Conservation (phyloP, 441 rosid genomes). For the Erodium moschatum region DNA sequence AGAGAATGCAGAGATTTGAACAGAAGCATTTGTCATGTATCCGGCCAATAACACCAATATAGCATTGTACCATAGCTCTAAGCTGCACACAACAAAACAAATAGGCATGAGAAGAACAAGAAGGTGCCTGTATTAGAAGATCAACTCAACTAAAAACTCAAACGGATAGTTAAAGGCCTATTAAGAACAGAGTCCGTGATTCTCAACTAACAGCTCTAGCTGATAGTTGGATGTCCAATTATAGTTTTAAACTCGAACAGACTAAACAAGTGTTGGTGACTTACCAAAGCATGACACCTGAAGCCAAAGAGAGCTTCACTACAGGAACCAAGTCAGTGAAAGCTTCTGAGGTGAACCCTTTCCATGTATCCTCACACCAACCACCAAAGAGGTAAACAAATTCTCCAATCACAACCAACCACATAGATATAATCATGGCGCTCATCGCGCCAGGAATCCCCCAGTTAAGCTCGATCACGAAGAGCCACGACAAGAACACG, state of each 20-base stretch:
- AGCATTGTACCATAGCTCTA: slow-evolving; percentile 53
- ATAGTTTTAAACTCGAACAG: too few relatives aligned
- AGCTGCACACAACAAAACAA: slow-evolving; percentile 23
- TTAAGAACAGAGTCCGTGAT: too few relatives aligned
- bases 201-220: too few relatives aligned
- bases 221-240: too few relatives aligned
- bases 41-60: slow-evolving; percentile 46
- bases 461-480: slow-evolving; percentile 28
- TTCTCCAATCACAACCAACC: slow-evolving; percentile 25
- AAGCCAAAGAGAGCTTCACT: slow-evolving; percentile 41
- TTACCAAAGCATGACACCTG: slow-evolving; percentile 52
- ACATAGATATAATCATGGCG: slow-evolving; percentile 25
- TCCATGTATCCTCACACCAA: slow-evolving; percentile 42
- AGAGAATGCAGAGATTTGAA: slow-evolving; percentile 44
- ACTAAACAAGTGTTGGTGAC: background rate
- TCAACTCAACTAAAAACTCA: too few relatives aligned
- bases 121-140: too few relatives aligned
- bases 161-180: too few relatives aligned
- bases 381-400: slow-evolving; percentile 38
- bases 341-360: slow-evolving; percentile 36
- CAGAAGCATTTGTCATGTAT: slow-evolving; percentile 41
- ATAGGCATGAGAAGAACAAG: too few relatives aligned
- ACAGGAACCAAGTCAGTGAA: slow-evolving; percentile 33
- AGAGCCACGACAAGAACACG: slow-evolving; percentile 39
- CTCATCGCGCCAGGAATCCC: slow-evolving; percentile 45